A percentile compares a stretch with the other conserved stretches of the same genome.
Evolutionary conservation across 495 filamentous ascomycete species (phyloP).

Genomic region (Podospora fimiseda): DNA sequence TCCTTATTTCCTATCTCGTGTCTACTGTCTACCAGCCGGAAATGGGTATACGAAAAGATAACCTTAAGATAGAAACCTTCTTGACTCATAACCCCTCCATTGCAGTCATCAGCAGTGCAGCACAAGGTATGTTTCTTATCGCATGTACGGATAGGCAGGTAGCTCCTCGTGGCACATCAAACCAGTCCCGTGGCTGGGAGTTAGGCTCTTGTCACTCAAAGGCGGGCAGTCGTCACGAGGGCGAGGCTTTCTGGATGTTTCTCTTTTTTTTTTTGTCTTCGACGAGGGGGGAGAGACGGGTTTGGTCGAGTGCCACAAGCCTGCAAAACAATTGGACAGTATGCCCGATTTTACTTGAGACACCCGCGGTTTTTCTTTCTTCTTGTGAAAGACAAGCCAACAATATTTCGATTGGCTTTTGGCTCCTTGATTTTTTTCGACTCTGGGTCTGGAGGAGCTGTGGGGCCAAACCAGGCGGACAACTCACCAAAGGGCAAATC

Average conservation of each 20-base stretch:
- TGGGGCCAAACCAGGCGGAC: conserved; percentile 5
- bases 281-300: no score
- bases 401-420: conserved; percentile 1
- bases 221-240: background rate
- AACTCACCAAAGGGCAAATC: conserved; percentile 7
- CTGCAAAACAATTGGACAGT: no score
- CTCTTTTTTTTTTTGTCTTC: background rate
- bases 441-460: background rate
- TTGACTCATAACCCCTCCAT: conserved; percentile 23
- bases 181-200: background rate
- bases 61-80: background rate
- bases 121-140: no score
- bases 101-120: no score
- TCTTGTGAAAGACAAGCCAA: no score
- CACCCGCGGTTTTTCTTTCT: no score
- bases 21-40: background rate
- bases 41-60: conserved; percentile 7
- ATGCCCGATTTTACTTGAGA: no score
- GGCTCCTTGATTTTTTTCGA: background rate
- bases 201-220: background rate
- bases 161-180: conserved; percentile 5
- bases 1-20: no score
- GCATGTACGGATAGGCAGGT: no score
- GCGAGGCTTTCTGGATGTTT: background rate
- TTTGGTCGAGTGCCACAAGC: no score